Conservation (phyloP, 139 green algal genomes). For the Asterochloris sp. region DNA sequence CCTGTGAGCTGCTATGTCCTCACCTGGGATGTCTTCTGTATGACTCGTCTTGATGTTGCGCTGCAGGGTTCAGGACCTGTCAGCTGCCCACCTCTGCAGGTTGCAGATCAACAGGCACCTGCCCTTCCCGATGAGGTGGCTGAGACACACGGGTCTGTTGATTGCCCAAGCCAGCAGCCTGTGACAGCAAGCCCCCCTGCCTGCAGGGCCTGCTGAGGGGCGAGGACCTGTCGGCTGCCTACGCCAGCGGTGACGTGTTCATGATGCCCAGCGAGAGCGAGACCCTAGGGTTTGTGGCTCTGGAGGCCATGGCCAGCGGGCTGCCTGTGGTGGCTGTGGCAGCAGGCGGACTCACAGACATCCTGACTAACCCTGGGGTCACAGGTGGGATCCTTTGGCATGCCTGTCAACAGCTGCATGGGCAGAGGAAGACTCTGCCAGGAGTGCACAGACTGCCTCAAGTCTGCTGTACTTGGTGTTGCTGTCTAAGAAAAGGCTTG, state of each 20-base stretch:
- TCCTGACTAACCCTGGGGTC: conserved; percentile 58
- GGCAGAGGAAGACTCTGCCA: background rate
- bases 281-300: conserved; percentile 96
- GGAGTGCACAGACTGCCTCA: background rate
- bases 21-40: too few species aligned
- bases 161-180: too few species aligned
- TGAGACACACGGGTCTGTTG: too few species aligned
- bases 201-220: conserved; percentile 72
- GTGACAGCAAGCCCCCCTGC: too few species aligned
- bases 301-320: conserved; percentile 94
- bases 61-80: too few species aligned
- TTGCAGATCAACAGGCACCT: too few species aligned
- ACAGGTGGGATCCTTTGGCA: conserved; percentile 12
- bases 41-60: too few species aligned
- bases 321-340: conserved; percentile 89
- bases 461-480: background rate
- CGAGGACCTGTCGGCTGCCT: conserved; percentile 86
- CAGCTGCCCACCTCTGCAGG: too few species aligned
- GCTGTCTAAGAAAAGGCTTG: background rate
- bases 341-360: conserved; percentile 89
- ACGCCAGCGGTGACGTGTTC: conserved; percentile 93
- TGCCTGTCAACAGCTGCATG: background rate
- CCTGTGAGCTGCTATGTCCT: too few species aligned
- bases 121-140: too few species aligned
- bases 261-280: conserved; percentile 93